These are phyloP conservation scores for Daedaleopsis nitida DNA, from an alignment of 768 basidiomycete species.

Conservation along the genomic window DNA sequence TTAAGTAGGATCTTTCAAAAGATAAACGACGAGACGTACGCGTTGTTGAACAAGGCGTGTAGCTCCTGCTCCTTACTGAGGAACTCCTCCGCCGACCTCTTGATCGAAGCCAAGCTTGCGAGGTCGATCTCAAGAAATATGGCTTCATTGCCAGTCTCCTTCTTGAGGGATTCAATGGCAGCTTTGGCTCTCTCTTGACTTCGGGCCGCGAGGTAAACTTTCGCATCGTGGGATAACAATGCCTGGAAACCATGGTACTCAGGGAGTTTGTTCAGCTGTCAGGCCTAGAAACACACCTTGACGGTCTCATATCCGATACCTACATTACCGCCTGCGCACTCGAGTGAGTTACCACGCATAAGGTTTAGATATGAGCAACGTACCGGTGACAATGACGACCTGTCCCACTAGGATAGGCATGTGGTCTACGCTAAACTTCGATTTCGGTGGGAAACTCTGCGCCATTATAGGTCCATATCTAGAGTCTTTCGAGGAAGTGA, in stretches of 20 bases:
- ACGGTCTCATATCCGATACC: constrained; percentile 64
- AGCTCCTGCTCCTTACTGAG: constrained; percentile 47
- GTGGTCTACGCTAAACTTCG: constrained; percentile 32
- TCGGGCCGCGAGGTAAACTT: constrained; percentile 63
- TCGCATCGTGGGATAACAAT: constrained; percentile 60
- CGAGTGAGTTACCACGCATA: neutral
- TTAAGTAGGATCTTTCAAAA: neutral
- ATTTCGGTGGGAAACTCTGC: constrained; percentile 41
- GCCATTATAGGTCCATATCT: constrained; percentile 38
- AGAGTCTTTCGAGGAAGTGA: constrained; percentile 22
- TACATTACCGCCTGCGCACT: constrained; percentile 32
- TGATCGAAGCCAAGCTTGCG: constrained; percentile 38
- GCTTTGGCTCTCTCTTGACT: constrained; percentile 44
- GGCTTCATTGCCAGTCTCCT: constrained; percentile 43
- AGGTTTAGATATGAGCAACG: neutral
- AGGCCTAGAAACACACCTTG: constrained; percentile 21
- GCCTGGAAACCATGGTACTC: constrained; percentile 32
- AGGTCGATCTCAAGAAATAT: constrained; percentile 50
- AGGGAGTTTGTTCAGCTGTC: neutral
- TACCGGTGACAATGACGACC: constrained; percentile 42
- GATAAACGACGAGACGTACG: constrained; percentile 35
- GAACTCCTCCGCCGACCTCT: constrained; percentile 41
- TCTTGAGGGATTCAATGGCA: constrained; percentile 56
- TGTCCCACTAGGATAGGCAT: constrained; percentile 48
- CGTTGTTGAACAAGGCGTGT: constrained; percentile 56